phyloP scores from a whole-genome alignment of 495 filamentous ascomycete species.

The Aspergillus coremiiformis region DNA sequence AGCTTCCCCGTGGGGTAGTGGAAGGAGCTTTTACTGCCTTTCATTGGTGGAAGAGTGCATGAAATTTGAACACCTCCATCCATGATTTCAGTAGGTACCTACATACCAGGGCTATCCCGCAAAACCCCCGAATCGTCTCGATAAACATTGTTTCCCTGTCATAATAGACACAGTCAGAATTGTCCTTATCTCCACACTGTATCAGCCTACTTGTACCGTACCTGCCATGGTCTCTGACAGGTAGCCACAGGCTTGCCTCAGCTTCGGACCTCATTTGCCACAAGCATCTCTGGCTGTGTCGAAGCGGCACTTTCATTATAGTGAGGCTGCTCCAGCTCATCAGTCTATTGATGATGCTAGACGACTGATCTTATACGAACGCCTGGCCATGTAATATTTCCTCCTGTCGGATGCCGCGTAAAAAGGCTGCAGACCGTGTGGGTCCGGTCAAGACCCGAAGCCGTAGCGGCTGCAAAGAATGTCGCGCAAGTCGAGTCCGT shows the following conservation, averaged over 20 bases:
- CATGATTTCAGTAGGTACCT: not conserved
- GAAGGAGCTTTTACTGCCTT: not conserved
- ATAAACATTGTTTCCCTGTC: not conserved
- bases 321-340: not conserved
- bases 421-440: conserved; percentile 37
- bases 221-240: not conserved
- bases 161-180: not conserved
- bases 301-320: not conserved
- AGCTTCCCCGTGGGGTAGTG: not conserved
- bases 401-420: conserved; percentile 33
- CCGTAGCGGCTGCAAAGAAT: conserved; percentile 38
- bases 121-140: not conserved
- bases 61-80: no score
- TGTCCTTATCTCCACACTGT: not conserved
- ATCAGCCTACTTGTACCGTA: no score
- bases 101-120: not conserved
- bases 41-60: not conserved
- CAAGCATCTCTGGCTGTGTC: not conserved
- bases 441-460: conserved; percentile 40
- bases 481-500: conserved; percentile 37
- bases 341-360: not conserved
- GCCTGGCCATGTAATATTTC: conserved; percentile 22
- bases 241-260: not conserved
- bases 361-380: not conserved
- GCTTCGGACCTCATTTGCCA: not conserved